phyloP scores from a whole-genome alignment of 2,329 filamentous ascomycete species.

The Fusarium stilboides region DNA sequence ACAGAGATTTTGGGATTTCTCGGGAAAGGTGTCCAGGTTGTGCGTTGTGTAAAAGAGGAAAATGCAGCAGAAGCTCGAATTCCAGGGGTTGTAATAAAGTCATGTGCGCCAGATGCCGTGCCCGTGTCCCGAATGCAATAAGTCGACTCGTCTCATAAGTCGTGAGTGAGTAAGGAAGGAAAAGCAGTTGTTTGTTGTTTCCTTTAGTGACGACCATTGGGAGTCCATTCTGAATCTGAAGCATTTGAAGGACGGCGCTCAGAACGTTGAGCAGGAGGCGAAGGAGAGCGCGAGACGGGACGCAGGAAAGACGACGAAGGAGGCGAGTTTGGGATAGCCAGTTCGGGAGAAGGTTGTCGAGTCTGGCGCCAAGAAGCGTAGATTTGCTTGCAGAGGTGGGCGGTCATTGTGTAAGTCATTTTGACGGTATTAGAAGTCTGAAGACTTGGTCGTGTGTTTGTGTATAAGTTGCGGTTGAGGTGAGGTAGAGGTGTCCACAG shows the following conservation, averaged over 20 bases:
- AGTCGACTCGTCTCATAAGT: slow-evolving; percentile 21
- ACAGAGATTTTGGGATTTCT: background rate
- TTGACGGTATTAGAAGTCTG: slow-evolving; percentile 34
- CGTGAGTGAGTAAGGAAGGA: slow-evolving; percentile 18
- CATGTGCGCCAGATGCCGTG: slow-evolving; percentile 30
- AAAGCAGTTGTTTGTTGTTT: background rate
- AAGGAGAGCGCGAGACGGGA: slow-evolving; percentile 48
- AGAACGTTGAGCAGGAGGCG: slow-evolving; percentile 47
- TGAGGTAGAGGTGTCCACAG: background rate
- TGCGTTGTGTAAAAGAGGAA: slow-evolving; percentile 1
- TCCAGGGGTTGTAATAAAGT: slow-evolving; percentile 15
- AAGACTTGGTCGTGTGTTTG: slow-evolving; percentile 8
- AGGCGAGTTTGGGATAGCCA: slow-evolving; percentile 49
- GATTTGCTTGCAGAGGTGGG: slow-evolving; percentile 73
- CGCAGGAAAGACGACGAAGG: slow-evolving; percentile 47
- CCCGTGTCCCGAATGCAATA: slow-evolving; percentile 28
- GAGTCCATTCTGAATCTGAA: slow-evolving; percentile 47
- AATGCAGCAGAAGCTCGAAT: slow-evolving; percentile 3
- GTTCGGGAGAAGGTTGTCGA: slow-evolving; percentile 59
- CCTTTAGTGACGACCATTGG: slow-evolving; percentile 40
- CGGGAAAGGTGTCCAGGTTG: background rate
- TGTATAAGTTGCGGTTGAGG: slow-evolving; percentile 18
- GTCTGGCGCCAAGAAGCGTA: slow-evolving; percentile 71
- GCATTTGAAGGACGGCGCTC: slow-evolving; percentile 47
- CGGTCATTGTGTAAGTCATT: slow-evolving; percentile 75